phyloP scores from a whole-genome alignment of 306 rosid species.

The Elaeagnus macrophylla region DNA sequence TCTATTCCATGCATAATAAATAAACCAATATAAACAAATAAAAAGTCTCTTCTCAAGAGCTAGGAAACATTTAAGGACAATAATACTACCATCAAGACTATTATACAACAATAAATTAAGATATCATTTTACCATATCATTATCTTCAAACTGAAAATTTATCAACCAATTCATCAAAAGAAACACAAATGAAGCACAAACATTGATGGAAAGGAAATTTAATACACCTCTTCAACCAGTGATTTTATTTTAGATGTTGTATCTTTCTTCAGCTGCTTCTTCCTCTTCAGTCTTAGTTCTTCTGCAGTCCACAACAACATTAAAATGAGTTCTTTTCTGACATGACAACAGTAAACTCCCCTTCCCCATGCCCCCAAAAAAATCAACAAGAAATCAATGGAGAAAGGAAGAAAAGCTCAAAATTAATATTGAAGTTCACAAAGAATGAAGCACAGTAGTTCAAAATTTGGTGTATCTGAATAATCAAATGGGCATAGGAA shows the following conservation, averaged over 20 bases:
- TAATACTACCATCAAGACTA: no score
- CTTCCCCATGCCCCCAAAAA: background rate
- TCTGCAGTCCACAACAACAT: slow-evolving; percentile 49
- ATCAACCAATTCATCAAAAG: background rate
- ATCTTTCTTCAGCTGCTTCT: slow-evolving; percentile 88
- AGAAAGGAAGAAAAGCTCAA: no score
- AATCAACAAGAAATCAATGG: background rate
- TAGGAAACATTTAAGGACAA: no score
- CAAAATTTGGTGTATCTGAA: no score
- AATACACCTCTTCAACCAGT: slow-evolving; percentile 81
- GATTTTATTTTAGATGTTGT: slow-evolving; percentile 93
- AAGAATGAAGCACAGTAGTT: no score
- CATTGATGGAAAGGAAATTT: slow-evolving; percentile 12
- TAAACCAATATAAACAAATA: no score
- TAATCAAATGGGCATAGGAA: no score
- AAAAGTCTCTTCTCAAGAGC: no score
- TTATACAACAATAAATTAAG: no score
- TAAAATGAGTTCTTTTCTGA: slow-evolving; percentile 19
- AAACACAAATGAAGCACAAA: background rate
- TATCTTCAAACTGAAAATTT: background rate
- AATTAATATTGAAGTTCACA: no score
- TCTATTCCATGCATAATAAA: no score
- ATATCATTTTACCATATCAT: background rate
- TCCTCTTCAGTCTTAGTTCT: slow-evolving; percentile 89
- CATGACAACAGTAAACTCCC: background rate